Evolutionary conservation across 768 basidiomycete genomes (phyloP), one percentile per base, ranked within the genome.

Genomic region (Lepiota venenata): DNA sequence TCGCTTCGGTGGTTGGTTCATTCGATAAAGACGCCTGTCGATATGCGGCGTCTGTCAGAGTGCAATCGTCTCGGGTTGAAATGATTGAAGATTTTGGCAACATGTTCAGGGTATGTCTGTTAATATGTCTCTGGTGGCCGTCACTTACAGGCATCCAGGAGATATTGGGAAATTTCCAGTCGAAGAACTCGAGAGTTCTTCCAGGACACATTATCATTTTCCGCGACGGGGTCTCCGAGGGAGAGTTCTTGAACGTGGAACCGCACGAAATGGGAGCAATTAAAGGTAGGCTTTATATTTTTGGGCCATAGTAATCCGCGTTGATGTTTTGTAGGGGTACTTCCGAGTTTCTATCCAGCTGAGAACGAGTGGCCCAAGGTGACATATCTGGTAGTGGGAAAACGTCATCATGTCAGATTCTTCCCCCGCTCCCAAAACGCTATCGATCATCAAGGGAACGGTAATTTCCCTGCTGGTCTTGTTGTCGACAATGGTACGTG

Each of bases 381-480:
- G 0, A 77, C 79, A 0, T 85, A 78, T 59, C 75, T 87, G 12
- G 72, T 85, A 15, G 86, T 87, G 6, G 81, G 80, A 1, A 88
- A 88, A 63, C 69, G 84, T 47, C 85, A 82, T 46, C 83, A 81
- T 38, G 65, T 5, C 81, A 82, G 64, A 78, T 82, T 65, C 78
- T 78, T 55, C 16, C 32, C 47, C 20, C 29, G 42, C 20, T 44
- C 20, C 15, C 22, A 16, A 16, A 59, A 45, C n/a, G 36, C 47
- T 1, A 45, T 27, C 5, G 54, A 80, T 54, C 67, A 58, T 5
- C 78, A 71, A 29, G 80, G 78, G 0, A 85, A 85, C 59, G 77
- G 78, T 48, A 72, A 66, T 41, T 55, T 55, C 27, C 46, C 46
- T 0, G 73, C 83, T 0, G 83, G 83, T 0, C 70, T 80, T 11